Percentiles rank a stretch among this genome's conserved stretches.
Evolutionary conservation across 2,329 filamentous ascomycete genomes (phyloP).

Genomic region (Epicoccum nigrum): DNA sequence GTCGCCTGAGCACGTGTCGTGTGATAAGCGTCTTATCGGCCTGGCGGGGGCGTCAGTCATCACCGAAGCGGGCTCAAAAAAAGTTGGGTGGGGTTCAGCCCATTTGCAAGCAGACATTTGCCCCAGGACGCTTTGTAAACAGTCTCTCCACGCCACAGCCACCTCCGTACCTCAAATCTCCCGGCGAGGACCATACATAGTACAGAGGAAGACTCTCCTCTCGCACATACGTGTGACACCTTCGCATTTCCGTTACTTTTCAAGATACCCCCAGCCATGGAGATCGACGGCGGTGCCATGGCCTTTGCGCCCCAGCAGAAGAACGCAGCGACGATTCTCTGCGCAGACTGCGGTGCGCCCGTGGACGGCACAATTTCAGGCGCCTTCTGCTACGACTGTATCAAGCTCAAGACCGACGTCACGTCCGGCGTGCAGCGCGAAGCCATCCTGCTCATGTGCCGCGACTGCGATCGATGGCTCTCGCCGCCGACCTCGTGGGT

Average conservation of each 20-base stretch:
- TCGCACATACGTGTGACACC: not conserved
- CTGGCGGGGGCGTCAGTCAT: slow-evolving; percentile 19
- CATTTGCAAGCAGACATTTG: slow-evolving; percentile 40
- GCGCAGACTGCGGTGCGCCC: slow-evolving; percentile 94
- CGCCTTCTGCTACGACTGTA: slow-evolving; percentile 93
- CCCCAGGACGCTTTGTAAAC: slow-evolving; percentile 17
- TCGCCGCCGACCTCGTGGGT: slow-evolving; percentile 87
- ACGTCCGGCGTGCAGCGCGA: slow-evolving; percentile 90
- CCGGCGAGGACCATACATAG: slow-evolving; percentile 3
- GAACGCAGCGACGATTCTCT: slow-evolving; percentile 76
- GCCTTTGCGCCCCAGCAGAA: slow-evolving; percentile 48
- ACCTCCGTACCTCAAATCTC: not conserved
- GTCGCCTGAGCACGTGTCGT: slow-evolving; percentile 36
- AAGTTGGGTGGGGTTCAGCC: slow-evolving; percentile 38
- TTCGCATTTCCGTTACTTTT: not conserved
- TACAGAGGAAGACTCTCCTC: not conserved
- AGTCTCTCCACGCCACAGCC: slow-evolving; percentile 5
- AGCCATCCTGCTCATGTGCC: slow-evolving; percentile 86
- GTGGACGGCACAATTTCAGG: slow-evolving; percentile 89
- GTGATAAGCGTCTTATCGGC: slow-evolving; percentile 33
- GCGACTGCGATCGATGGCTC: slow-evolving; percentile 91
- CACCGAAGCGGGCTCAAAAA: slow-evolving; percentile 22
- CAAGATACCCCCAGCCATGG: slow-evolving; percentile 40
- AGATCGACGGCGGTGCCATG: slow-evolving; percentile 49
- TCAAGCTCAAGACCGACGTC: slow-evolving; percentile 93